phyloP scores from a whole-genome alignment of 371 early-diverging fungal genomes.

The Basidiobolus meristosporus region DNA sequence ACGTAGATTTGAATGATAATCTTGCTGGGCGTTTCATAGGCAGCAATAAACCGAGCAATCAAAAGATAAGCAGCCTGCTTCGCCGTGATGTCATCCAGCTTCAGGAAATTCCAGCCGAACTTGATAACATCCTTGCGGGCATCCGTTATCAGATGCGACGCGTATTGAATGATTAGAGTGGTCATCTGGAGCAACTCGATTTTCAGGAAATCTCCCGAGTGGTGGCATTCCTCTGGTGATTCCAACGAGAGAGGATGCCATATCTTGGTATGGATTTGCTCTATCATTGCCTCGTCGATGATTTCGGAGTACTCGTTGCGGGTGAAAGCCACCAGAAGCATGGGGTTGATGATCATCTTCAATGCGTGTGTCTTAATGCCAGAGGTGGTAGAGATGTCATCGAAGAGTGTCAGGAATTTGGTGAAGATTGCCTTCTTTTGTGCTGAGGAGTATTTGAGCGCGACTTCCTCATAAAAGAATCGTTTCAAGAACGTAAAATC shows the following conservation, averaged over 20 bases:
- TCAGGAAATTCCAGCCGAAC: conserved; percentile 81
- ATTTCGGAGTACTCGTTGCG: conserved; percentile 23
- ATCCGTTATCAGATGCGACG: conserved; percentile 53
- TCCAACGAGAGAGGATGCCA: conserved; percentile 48
- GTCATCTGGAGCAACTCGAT: conserved; percentile 87
- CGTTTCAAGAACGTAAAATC: conserved; percentile 47
- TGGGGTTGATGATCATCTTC: conserved; percentile 58
- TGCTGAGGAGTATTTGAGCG: conserved; percentile 23
- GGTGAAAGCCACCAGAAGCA: conserved; percentile 37
- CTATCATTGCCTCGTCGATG: conserved; percentile 41
- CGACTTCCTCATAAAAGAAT: conserved; percentile 52
- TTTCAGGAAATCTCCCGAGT: conserved; percentile 49
- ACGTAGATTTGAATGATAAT: conserved; percentile 79
- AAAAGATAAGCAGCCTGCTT: conserved; percentile 90
- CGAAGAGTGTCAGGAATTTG: conserved; percentile 40
- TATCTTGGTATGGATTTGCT: conserved; percentile 36
- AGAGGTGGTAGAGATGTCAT: conserved; percentile 10
- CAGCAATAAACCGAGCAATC: conserved; percentile 75
- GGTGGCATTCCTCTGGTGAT: conserved; percentile 22
- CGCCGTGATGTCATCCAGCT: conserved; percentile 78
- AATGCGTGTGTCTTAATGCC: conserved; percentile 39
- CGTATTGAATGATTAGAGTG: conserved; percentile 68
- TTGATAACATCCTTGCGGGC: conserved; percentile 84
- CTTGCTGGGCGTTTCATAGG: conserved; percentile 82
- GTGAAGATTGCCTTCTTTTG: conserved; percentile 44